Evolutionary conservation across 2,329 filamentous ascomycete species (phyloP), one percentile per base, ranked within the genome.

Genomic region (Neofusicoccum sp.): DNA sequence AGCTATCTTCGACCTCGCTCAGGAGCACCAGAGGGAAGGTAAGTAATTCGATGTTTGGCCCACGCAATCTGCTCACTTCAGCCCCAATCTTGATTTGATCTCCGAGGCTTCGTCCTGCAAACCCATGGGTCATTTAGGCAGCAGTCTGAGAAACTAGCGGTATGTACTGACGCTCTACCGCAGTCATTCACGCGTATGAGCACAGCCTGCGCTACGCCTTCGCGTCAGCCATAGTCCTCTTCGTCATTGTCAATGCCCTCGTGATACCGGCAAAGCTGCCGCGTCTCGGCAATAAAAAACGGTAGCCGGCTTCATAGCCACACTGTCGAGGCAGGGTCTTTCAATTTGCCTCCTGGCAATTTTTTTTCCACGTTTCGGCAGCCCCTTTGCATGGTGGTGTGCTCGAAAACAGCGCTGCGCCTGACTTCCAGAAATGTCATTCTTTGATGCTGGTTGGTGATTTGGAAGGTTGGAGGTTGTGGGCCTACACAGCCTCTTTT

Each of bases 201-300:
- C 66, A 68, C 47, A 74, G 74, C 60, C 65, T 77, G 28, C 70
- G 73, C 48, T 68, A 76, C 6, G 78, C 77, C 1, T 82, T 80
- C 63, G 69, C 78, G 45, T 76, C 71, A 2, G 74, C 78, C 33
- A 73, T 79, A 43, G 72, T 71, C 14, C 64, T 73, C 1, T 68
- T 89, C 57, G 80, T 84, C 0, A 60, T 82, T 7, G 70, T 83
- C 0, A 79, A 79, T 16, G 65, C 82, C 2, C 64, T 87, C 53
- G 70, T 86, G 2, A 9, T 81, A 36, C 80, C 81, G 0, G 75
- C 88, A 24, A 80, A 76, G 67, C 67, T 89, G 65, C 85, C 84
- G 1, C 78, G 79, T 61, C 68, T 86, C 54, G 79, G 80, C 3
- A 71, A 72, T n/a, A 38, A 16, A 14, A 60, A 43, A 47, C 28